These are phyloP conservation scores for Kentomonas sorsogonicus DNA, from an alignment of 208 protist species.

Conservation along the genomic window DNA sequence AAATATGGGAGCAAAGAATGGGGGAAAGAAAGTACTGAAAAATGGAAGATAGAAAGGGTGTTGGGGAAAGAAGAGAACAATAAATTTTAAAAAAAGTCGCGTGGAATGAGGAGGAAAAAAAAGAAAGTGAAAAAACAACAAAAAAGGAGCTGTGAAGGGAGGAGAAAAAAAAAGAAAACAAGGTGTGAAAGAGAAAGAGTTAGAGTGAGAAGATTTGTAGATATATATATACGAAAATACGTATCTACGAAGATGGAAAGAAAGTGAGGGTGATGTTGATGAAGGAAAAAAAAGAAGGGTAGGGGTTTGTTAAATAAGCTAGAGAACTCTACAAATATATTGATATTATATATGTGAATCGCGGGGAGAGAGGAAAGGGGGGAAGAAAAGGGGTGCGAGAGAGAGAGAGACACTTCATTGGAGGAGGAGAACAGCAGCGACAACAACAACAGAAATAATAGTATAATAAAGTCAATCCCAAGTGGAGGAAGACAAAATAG, in stretches of 20 bases:
- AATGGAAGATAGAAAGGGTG: neutral
- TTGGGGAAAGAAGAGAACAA: neutral
- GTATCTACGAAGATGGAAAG: slow-evolving; percentile 8
- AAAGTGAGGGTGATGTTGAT: neutral
- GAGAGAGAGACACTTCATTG: neutral
- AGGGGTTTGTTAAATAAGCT: neutral
- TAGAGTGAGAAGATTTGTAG: neutral
- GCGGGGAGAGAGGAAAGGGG: neutral
- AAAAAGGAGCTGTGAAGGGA: neutral
- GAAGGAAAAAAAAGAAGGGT: neutral
- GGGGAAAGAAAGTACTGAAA: slow-evolving; percentile 3
- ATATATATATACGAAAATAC: neutral
- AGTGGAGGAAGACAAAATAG: too few relatives aligned
- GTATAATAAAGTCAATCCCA: too few relatives aligned
- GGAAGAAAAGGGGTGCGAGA: neutral
- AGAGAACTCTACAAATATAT: too few relatives aligned
- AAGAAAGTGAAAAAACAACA: slow-evolving; percentile 3
- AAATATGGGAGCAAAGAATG: slow-evolving; percentile 1
- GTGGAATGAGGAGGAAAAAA: neutral
- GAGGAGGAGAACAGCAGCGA: neutral
- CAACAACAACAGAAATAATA: neutral
- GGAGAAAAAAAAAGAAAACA: neutral
- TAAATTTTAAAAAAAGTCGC: neutral
- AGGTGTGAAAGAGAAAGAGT: neutral
- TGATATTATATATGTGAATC: too few relatives aligned